phyloP scores from a whole-genome alignment of 1,284 basidiomycete genomes.

The Ceratobasidium papillatum region DNA sequence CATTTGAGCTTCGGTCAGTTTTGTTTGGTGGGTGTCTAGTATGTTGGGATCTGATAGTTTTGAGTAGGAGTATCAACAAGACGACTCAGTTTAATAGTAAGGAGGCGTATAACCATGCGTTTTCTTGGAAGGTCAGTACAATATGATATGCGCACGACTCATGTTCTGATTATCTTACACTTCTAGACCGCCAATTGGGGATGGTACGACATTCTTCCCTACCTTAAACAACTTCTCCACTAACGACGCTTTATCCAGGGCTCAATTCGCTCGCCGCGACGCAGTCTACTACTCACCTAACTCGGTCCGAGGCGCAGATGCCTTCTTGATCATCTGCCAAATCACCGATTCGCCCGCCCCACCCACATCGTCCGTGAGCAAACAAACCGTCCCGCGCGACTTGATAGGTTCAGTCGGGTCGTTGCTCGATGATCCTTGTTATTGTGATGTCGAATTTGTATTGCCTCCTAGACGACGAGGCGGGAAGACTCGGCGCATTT shows the following conservation, averaged over 20 bases:
- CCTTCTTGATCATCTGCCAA: conserved; percentile 79
- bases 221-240: background rate
- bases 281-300: conserved; percentile 70
- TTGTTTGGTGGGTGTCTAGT: background rate
- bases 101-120: conserved; percentile 85
- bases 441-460: conserved; percentile 84
- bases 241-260: conserved; percentile 56
- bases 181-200: conserved; percentile 81
- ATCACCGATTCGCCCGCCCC: conserved; percentile 73
- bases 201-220: conserved; percentile 60
- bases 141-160: conserved; percentile 24
- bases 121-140: conserved; percentile 73
- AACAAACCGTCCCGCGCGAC: conserved; percentile 66
- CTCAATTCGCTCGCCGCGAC: conserved; percentile 81
- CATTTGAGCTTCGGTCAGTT: conserved; percentile 70
- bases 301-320: conserved; percentile 65
- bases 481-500: conserved; percentile 60
- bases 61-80: conserved; percentile 59
- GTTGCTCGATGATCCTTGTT: conserved; percentile 79
- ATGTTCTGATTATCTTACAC: conserved; percentile 3
- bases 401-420: conserved; percentile 74
- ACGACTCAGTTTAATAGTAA: conserved; percentile 67
- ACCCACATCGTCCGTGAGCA: conserved; percentile 60
- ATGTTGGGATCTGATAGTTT: background rate
- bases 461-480: conserved; percentile 62